phyloP scores from a whole-genome alignment of 768 basidiomycete species.

The Stropharia rugosoannulata region DNA sequence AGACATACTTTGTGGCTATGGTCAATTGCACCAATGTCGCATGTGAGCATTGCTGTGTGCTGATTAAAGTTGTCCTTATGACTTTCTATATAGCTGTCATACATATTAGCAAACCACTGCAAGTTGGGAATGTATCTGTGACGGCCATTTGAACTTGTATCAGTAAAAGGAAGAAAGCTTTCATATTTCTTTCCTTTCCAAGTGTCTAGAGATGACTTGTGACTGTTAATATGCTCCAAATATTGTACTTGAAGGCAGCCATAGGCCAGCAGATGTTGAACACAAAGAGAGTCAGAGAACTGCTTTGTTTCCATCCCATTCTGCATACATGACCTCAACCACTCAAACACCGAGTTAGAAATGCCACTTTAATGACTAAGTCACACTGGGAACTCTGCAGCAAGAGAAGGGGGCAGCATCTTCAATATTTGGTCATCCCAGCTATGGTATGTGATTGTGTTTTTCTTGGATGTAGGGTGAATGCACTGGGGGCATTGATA shows the following conservation, averaged over 20 bases:
- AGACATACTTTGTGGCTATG: background rate
- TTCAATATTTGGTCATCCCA: conserved; percentile 23
- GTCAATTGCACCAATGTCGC: background rate
- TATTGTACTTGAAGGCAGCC: conserved; percentile 21
- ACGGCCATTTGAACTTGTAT: conserved; percentile 8
- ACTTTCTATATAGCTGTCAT: conserved; percentile 18
- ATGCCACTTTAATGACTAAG: conserved; percentile 20
- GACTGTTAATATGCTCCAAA: background rate
- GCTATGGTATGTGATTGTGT: conserved; percentile 19
- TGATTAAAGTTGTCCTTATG: conserved; percentile 16
- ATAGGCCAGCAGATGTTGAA: conserved; percentile 16
- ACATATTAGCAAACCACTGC: conserved; percentile 21
- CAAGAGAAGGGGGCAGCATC: conserved; percentile 16
- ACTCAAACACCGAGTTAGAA: conserved; percentile 6
- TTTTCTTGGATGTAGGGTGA: background rate
- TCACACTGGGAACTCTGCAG: conserved; percentile 22
- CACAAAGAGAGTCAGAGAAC: conserved; percentile 21
- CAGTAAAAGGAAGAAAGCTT: conserved; percentile 19
- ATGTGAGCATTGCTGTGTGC: conserved; percentile 12
- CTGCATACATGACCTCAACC: conserved; percentile 20
- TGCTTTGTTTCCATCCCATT: conserved; percentile 26
- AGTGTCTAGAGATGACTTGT: background rate
- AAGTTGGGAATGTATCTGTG: conserved; percentile 22
- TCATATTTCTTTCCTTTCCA: conserved; percentile 9
- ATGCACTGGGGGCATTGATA: conserved; percentile 20